Base-by-base conservation (phyloP, 257 asterid genomes). In the Solanum sitiens region DNA sequence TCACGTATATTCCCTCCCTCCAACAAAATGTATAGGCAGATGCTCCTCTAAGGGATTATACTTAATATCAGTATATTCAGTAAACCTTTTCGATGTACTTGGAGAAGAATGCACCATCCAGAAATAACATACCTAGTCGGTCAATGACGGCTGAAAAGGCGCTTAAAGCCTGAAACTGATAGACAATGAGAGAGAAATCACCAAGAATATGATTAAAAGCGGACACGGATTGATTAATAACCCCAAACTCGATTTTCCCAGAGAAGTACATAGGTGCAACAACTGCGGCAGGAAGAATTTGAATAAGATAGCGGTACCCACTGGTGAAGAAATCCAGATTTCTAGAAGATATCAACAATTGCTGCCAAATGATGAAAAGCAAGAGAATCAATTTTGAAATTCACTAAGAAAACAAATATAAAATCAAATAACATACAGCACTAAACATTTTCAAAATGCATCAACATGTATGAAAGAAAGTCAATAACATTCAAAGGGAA, bases 261-360 rank as follows among this genome's bases (percentile, higher is more conserved):
- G 99, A 93, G 92, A 96, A 96, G 90, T 92, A 96, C 98, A 96
- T 95, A 47, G 99, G 99, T 68, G 98, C 99, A 86, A 96, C 98
- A 87, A 96, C 98, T 70, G 99, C 99, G 50, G 97, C 99, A 59
- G 99, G 99, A 90, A 96, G 98, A 91, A 95, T 92, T 91, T 96
- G 99, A 90, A 96, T 96, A 89, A 96, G 94, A 90, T 95, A 95
- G 67, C 98, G 93, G 87, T 96, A 96, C 75, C 98, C 99, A 91
- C 8, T 95, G 89, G 99, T 96, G 94, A 96, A 96, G 95, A 96
- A 96, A 47, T 96, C 99, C 93, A 96, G 92, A 89, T 96, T 96
- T 93, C 98, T 91, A 90, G 99, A 96, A 86, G 98, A 93, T 92
- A 96, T 92, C 96, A 96, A 89, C 87, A 96, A 86, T 95, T 91